Conservation (phyloP, 331 rosid genomes). For the Malus hybrid region DNA sequence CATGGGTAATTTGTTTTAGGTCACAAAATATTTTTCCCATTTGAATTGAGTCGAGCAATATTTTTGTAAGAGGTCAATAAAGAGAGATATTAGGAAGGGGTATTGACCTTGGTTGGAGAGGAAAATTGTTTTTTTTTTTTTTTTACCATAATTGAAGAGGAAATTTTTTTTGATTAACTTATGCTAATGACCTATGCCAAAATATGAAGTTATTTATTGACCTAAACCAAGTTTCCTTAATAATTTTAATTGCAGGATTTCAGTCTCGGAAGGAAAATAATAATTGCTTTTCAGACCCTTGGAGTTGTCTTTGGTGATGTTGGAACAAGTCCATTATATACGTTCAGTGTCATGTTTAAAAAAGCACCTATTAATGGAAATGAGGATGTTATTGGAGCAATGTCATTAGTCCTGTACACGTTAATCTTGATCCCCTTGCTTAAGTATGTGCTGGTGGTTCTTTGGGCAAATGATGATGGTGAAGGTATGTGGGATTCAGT, state of each 20-base stretch:
- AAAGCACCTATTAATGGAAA: constrained; percentile 73
- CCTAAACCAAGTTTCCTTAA: too few relatives aligned
- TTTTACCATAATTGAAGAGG: too few relatives aligned
- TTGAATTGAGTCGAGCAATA: too few relatives aligned
- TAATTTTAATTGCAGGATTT: constrained; percentile 50
- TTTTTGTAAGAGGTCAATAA: too few relatives aligned
- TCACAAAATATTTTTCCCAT: too few relatives aligned
- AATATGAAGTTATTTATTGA: too few relatives aligned
- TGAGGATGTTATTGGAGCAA: constrained; percentile 91
- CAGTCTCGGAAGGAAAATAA: constrained; percentile 53
- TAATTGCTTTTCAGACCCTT: constrained; percentile 82
- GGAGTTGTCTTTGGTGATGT: constrained; percentile 99
- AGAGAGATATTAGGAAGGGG: too few relatives aligned
- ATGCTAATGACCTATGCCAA: too few relatives aligned
- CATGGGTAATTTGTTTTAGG: not conserved
- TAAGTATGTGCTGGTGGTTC: constrained; percentile 90
- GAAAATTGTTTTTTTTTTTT: too few relatives aligned
- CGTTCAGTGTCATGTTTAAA: constrained; percentile 88
- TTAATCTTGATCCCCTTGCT: constrained; percentile 83
- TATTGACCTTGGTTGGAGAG: too few relatives aligned
- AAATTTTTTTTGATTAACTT: too few relatives aligned
- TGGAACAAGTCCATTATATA: constrained; percentile 95
- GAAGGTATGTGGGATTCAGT: constrained; percentile 53
- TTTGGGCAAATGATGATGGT: constrained; percentile 94
- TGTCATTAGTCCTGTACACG: constrained; percentile 86